A percentile compares a stretch with the other conserved stretches of the same genome.
Conservation (phyloP, 176 grass and related monocot species). For the Miscanthus lutarioriparius region DNA sequence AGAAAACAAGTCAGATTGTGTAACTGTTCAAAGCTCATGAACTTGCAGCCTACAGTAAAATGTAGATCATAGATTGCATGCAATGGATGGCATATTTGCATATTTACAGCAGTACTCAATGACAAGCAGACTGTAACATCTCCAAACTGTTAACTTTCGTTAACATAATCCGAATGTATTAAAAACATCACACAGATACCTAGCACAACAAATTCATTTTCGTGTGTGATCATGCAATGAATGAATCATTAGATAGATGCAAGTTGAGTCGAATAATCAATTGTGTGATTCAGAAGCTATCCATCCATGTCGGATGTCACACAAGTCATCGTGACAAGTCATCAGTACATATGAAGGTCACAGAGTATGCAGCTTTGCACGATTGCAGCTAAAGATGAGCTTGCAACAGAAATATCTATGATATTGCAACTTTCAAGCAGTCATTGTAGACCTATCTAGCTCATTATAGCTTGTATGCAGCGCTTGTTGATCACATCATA, state of each 20-base stretch:
- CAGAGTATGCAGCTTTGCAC: not conserved
- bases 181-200: not conserved
- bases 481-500: not conserved
- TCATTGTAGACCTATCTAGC: not conserved
- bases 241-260: not conserved
- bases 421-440: not conserved
- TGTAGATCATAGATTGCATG: not conserved
- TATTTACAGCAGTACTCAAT: not conserved
- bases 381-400: not conserved
- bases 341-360: not conserved
- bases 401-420: not conserved
- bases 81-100: not conserved
- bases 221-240: not conserved
- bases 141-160: not conserved
- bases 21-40: not conserved
- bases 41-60: not conserved
- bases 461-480: not conserved
- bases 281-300: constrained; percentile 23
- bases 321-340: not conserved
- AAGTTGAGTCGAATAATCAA: not conserved
- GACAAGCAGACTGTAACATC: not conserved
- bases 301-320: not conserved
- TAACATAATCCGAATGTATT: not conserved
- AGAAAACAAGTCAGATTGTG: not conserved
- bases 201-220: not conserved